These are phyloP conservation scores for Umbelopsis sp. DNA, from an alignment of 371 early-diverging fungal genomes.

Conservation along the genomic window DNA sequence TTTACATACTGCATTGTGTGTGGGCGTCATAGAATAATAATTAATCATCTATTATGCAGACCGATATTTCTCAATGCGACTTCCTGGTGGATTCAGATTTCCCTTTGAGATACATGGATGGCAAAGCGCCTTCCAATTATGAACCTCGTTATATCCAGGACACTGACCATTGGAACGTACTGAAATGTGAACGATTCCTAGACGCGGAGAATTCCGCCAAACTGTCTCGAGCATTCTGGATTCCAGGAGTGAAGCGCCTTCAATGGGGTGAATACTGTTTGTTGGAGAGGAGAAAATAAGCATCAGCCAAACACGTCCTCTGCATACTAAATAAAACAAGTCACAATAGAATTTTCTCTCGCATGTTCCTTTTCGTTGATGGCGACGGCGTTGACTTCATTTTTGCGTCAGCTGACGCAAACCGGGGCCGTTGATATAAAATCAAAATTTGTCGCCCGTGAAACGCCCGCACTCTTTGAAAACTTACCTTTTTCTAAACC, in stretches of 20 bases:
- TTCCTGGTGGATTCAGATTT: slow-evolving; percentile 72
- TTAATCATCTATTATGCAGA: slow-evolving; percentile 31
- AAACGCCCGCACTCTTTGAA: not conserved
- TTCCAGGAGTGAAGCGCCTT: slow-evolving; percentile 49
- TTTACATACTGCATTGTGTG: not conserved
- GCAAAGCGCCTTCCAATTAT: slow-evolving; percentile 29
- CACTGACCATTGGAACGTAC: slow-evolving; percentile 55
- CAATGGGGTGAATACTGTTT: slow-evolving; percentile 73
- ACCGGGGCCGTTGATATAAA: not conserved
- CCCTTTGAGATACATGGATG: slow-evolving; percentile 32
- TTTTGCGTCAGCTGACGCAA: not conserved
- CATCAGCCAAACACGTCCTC: not conserved
- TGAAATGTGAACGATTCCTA: slow-evolving; percentile 62
- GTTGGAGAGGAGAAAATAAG: slow-evolving; percentile 39
- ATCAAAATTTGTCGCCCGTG: not conserved
- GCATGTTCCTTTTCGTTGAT: not conserved
- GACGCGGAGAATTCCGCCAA: slow-evolving; percentile 53
- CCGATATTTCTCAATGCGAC: slow-evolving; percentile 62
- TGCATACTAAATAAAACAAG: not conserved
- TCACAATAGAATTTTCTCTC: not conserved
- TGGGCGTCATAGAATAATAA: not conserved
- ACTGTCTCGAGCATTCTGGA: slow-evolving; percentile 60
- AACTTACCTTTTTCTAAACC: not conserved
- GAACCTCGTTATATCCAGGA: slow-evolving; percentile 57
- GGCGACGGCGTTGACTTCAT: not conserved